A percentile compares a stretch with the other conserved stretches of the same genome.
Evolutionary conservation across 176 grass and related monocot genomes (phyloP).

Genomic region (Themeda triandra): DNA sequence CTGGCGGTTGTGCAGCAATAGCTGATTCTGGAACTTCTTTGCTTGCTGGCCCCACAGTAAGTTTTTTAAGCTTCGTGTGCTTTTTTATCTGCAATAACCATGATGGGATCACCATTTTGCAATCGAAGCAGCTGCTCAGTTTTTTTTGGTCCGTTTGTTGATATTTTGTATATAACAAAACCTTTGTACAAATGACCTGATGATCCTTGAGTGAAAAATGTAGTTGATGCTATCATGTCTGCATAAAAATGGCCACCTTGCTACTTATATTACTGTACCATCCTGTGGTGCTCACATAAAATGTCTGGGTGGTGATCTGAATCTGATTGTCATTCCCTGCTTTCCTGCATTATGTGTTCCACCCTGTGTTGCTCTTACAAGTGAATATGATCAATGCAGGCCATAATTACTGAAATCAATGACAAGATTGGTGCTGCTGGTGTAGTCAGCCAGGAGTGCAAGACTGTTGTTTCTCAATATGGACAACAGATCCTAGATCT

Average conservation of each 20-base stretch:
- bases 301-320: neutral
- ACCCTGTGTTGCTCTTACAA: neutral
- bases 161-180: neutral
- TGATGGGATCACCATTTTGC: neutral
- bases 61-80: constrained; percentile 22
- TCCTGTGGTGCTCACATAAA: neutral
- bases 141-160: neutral
- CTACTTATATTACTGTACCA: neutral
- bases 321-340: neutral
- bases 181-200: neutral
- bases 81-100: neutral
- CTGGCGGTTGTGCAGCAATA: constrained; percentile 69
- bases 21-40: constrained; percentile 98
- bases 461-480: constrained; percentile 86
- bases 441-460: constrained; percentile 95
- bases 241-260: neutral
- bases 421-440: constrained; percentile 87
- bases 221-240: neutral
- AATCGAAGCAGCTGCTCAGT: neutral
- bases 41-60: constrained; percentile 89
- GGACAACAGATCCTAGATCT: constrained; percentile 86
- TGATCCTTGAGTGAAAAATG: neutral
- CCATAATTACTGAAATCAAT: constrained; percentile 90
- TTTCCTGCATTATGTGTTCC: neutral
- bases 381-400: constrained; percentile 35